These are phyloP conservation scores for Acer negundo DNA, from an alignment of 345 rosid genomes.

Conservation along the genomic window DNA sequence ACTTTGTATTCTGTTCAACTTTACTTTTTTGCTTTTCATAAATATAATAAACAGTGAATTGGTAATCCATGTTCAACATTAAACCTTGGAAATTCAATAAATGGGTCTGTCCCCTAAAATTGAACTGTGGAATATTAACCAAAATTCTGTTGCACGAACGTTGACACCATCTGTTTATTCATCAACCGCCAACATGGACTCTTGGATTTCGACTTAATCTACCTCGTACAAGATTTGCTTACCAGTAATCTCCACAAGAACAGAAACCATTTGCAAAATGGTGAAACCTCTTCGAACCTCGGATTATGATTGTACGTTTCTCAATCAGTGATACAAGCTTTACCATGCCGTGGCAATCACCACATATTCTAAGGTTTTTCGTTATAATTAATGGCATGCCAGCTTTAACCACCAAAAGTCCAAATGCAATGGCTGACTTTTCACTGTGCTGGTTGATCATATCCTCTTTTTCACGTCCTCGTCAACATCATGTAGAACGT, in stretches of 20 bases:
- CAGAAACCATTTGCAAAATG: conserved; percentile 66
- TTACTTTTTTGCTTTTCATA: background rate
- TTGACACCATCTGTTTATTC: background rate
- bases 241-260: conserved; percentile 77
- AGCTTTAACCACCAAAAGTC: conserved; percentile 50
- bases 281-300: conserved; percentile 78
- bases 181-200: background rate
- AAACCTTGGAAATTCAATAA: too few relatives aligned
- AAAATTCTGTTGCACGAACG: too few relatives aligned
- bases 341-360: conserved; percentile 60
- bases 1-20: background rate
- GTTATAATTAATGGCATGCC: conserved; percentile 49
- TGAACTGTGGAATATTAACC: too few relatives aligned
- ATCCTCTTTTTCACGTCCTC: conserved; percentile 66
- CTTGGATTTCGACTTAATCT: background rate
- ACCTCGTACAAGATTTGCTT: conserved; percentile 9
- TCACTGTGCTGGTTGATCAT: conserved; percentile 66
- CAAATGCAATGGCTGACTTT: conserved; percentile 76
- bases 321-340: conserved; percentile 58
- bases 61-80: background rate
- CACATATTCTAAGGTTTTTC: conserved; percentile 73
- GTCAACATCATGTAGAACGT: conserved; percentile 67
- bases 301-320: conserved; percentile 52
- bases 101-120: too few relatives aligned
- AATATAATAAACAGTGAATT: too few relatives aligned